Conservation (phyloP, 2,329 filamentous ascomycete species). For the Amylocarpus encephaloides region DNA sequence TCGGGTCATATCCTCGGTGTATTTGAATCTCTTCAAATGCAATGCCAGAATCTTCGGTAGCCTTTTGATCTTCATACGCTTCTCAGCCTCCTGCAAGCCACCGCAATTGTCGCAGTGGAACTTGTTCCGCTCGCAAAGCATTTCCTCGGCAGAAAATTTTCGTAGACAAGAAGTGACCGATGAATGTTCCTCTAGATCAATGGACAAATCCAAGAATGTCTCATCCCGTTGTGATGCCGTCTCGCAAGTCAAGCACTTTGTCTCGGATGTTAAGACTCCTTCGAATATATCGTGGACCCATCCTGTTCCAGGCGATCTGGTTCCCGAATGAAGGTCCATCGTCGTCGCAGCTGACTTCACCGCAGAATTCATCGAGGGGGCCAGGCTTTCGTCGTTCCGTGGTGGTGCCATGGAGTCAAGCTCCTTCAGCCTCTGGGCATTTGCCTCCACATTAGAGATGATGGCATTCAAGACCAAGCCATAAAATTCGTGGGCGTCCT, state of each 20-base stretch:
- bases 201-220: conserved; percentile 90
- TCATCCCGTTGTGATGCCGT: conserved; percentile 93
- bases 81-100: conserved; percentile 93
- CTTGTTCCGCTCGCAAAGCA: conserved; percentile 97
- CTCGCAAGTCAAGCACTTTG: conserved; percentile 92
- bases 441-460: conserved; percentile 87
- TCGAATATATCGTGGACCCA: conserved; percentile 99
- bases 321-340: conserved; percentile 32
- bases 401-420: conserved; percentile 41
- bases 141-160: conserved; percentile 96
- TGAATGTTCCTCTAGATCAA: conserved; percentile 90
- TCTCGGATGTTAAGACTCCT: conserved; percentile 90
- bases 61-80: conserved; percentile 98
- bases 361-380: conserved; percentile 45
- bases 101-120: conserved; percentile 98
- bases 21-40: conserved; percentile 96
- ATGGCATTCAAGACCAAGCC: conserved; percentile 94
- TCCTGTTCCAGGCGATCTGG: conserved; percentile 58
- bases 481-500: conserved; percentile 96
- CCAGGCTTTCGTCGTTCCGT: conserved; percentile 38
- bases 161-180: conserved; percentile 92
- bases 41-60: conserved; percentile 85
- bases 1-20: conserved; percentile 89
- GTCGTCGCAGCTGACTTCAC: conserved; percentile 35
- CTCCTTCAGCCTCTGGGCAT: conserved; percentile 59